Conservation (phyloP, 2,329 filamentous ascomycete species). For the Rutstroemia sp. region DNA sequence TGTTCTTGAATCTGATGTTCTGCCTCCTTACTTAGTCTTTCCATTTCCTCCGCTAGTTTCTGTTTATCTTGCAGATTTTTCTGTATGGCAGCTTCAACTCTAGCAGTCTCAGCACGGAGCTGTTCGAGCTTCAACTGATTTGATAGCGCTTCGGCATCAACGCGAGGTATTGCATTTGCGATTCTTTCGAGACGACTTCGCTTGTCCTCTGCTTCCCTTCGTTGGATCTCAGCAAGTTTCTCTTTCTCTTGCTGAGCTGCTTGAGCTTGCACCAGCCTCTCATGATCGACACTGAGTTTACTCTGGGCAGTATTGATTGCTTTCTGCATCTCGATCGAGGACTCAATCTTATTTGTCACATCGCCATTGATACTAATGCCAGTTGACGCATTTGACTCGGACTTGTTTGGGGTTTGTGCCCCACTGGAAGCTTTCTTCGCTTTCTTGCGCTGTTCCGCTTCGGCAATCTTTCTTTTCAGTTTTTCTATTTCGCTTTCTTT, state of each 20-base stretch:
- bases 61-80: constrained; percentile 29
- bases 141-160: constrained; percentile 29
- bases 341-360: constrained; percentile 19
- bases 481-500: constrained; percentile 54
- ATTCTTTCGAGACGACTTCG: constrained; percentile 28
- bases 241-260: constrained; percentile 14
- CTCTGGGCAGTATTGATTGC: constrained; percentile 17
- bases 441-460: constrained; percentile 26
- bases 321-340: constrained; percentile 24
- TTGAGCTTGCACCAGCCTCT: constrained; percentile 23
- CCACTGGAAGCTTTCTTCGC: constrained; percentile 24
- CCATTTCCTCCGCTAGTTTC: constrained; percentile 29
- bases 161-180: constrained; percentile 24
- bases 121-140: constrained; percentile 24
- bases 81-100: constrained; percentile 26
- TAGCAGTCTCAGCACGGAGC: constrained; percentile 26
- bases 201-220: constrained; percentile 23
- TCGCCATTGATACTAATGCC: constrained; percentile 2
- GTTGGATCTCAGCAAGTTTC: constrained; percentile 21
- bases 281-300: constrained; percentile 18
- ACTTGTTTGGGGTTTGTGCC: constrained; percentile 21
- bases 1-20: constrained; percentile 29
- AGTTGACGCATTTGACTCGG: constrained; percentile 10
- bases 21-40: constrained; percentile 28
- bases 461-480: constrained; percentile 40